Evolutionary conservation across 108 stramenopile genomes (phyloP).

Genomic region (Nitzschia sp.): DNA sequence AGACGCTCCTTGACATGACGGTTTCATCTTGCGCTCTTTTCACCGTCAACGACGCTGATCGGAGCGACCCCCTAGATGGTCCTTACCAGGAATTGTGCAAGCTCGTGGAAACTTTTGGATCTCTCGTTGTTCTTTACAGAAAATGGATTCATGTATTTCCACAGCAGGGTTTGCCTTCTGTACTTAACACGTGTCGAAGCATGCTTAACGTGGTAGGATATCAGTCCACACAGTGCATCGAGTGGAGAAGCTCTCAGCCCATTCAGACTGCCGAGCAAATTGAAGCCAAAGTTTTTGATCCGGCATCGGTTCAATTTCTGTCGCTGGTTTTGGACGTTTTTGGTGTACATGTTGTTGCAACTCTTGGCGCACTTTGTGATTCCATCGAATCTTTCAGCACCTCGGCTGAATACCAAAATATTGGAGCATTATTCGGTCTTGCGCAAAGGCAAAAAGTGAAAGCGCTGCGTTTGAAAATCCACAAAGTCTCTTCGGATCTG

Average conservation of each 20-base stretch:
- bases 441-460: slow-evolving; percentile 2
- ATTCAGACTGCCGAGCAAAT: not conserved
- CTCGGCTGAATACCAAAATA: not conserved
- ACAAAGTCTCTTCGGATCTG: not conserved
- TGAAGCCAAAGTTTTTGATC: slow-evolving; percentile 2
- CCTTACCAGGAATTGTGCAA: slow-evolving; percentile 14
- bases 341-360: not conserved
- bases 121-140: slow-evolving; percentile 10
- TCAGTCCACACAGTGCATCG: slow-evolving; percentile 6
- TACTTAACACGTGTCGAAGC: slow-evolving; percentile 12
- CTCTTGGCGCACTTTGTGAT: not conserved
- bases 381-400: not conserved
- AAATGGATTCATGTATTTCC: slow-evolving; percentile 22
- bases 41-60: slow-evolving; percentile 1
- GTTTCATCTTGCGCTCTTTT: slow-evolving; percentile 19
- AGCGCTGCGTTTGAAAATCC: not conserved
- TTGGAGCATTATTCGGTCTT: slow-evolving; percentile 1
- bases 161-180: not conserved
- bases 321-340: slow-evolving; percentile 17
- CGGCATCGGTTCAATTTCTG: slow-evolving; percentile 16
- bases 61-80: not conserved
- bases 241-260: slow-evolving; percentile 32
- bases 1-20: slow-evolving; percentile 17
- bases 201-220: slow-evolving; percentile 14
- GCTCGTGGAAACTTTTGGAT: slow-evolving; percentile 15